A percentile compares a stretch with the other conserved stretches of the same genome.
These are phyloP conservation scores for Fusarium sp. DNA, from an alignment of 2,329 filamentous ascomycete genomes.

Conservation along the genomic window DNA sequence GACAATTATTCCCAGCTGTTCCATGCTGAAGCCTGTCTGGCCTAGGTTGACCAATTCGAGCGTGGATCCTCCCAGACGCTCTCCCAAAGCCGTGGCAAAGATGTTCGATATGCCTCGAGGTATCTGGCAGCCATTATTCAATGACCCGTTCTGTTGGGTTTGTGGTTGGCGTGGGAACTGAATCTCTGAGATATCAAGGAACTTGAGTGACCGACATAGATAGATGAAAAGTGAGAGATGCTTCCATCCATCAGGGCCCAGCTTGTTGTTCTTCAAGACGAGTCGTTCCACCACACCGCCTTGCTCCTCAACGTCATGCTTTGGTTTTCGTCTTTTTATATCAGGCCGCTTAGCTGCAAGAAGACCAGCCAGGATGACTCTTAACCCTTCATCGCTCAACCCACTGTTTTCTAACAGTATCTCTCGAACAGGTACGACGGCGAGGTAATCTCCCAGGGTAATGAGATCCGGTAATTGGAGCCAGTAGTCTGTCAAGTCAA, in stretches of 20 bases:
- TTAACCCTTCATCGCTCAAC: constrained; percentile 84
- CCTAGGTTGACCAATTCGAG: constrained; percentile 86
- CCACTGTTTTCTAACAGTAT: constrained; percentile 88
- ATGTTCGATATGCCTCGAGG: constrained; percentile 61
- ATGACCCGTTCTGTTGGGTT: constrained; percentile 41
- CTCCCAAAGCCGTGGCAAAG: constrained; percentile 77
- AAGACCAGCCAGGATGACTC: constrained; percentile 86
- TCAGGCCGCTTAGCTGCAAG: constrained; percentile 78
- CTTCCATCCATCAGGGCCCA: constrained; percentile 88
- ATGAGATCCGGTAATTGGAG: constrained; percentile 84
- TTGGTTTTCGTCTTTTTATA: constrained; percentile 60
- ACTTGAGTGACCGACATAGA: constrained; percentile 86
- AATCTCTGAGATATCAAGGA: constrained; percentile 85
- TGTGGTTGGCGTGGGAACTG: constrained; percentile 69
- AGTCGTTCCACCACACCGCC: constrained; percentile 86
- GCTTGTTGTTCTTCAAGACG: constrained; percentile 90
- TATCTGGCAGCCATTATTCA: constrained; percentile 49
- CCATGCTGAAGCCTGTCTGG: constrained; percentile 76
- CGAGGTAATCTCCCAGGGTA: constrained; percentile 92
- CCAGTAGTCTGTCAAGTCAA: constrained; percentile 86
- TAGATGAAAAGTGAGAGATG: constrained; percentile 90
- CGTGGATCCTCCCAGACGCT: constrained; percentile 77
- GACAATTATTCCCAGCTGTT: constrained; percentile 78
- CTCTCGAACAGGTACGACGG: constrained; percentile 89
- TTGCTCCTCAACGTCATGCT: constrained; percentile 56